Evolutionary conservation across 352 stramenopile species (phyloP).

Genomic region (Globisporangium yorkense): DNA sequence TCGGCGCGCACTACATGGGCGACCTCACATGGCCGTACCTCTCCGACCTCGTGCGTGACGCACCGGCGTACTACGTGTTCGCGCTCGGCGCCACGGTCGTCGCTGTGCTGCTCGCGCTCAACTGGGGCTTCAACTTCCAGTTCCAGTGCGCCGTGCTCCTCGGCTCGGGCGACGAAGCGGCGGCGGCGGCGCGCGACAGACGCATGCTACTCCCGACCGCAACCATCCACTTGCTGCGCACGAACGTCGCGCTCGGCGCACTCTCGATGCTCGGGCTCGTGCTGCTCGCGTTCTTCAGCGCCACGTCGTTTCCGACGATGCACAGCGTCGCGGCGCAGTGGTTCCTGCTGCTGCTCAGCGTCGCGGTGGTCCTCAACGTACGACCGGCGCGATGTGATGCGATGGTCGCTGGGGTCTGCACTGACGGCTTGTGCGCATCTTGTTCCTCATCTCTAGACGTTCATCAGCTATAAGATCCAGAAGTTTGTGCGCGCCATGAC

Average conservation of each 20-base stretch:
- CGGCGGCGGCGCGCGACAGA: not conserved
- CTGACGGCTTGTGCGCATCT: too few relatives aligned
- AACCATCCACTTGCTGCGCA: slow-evolving; percentile 12
- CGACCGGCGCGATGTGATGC: not conserved
- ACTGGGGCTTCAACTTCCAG: slow-evolving; percentile 39
- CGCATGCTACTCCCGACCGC: slow-evolving; percentile 3
- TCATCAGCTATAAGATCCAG: slow-evolving; percentile 29
- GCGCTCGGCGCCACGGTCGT: slow-evolving; percentile 22
- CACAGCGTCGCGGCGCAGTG: slow-evolving; percentile 26
- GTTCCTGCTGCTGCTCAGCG: slow-evolving; percentile 33
- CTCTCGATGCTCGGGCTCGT: slow-evolving; percentile 34
- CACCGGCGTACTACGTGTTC: slow-evolving; percentile 35
- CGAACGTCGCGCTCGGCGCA: slow-evolving; percentile 19
- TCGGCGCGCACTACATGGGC: slow-evolving; percentile 34
- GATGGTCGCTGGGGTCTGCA: too few relatives aligned
- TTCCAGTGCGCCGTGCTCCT: slow-evolving; percentile 28
- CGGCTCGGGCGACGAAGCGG: not conserved
- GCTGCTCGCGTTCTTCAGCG: slow-evolving; percentile 26
- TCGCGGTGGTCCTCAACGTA: slow-evolving; percentile 35
- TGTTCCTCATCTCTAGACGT: slow-evolving; percentile 18
- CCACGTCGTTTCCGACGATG: slow-evolving; percentile 14
- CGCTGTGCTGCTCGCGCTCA: slow-evolving; percentile 26
- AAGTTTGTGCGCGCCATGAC: slow-evolving; percentile 7
- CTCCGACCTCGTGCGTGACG: slow-evolving; percentile 39
- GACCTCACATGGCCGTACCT: slow-evolving; percentile 49